Base-by-base conservation (phyloP, 148 eudicot genomes). In the Nepenthes gracilis region DNA sequence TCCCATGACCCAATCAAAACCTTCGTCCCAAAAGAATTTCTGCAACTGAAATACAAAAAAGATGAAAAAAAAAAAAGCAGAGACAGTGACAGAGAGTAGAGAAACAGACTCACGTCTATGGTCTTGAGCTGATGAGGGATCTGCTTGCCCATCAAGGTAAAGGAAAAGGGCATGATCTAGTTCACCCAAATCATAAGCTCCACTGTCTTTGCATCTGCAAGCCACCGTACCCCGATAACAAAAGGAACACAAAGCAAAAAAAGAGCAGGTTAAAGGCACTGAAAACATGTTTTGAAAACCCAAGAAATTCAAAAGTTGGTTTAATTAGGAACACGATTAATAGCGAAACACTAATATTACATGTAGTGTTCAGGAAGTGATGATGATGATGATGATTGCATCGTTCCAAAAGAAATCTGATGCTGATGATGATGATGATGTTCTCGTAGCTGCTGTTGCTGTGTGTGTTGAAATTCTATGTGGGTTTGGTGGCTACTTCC, bases 111-210 rank as follows among this genome's bases (percentile, higher is more conserved):
- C 45, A 40, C 45, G 45, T 40, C 45, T 40, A 8, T 40, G 45
- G 45, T 40, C 53, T 49, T 11, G 12, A 55, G 35, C 36, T 9
- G 58, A 11, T 32, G 37, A 4, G 1, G 58, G 7, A 1, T 11
- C 36, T 2, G 67, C 82, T 74, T 85, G 90, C 23, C 82, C 83
- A 60, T 89, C 97, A 6, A 89, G 78, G 60, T 84, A 89, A 2
- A 84, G 75, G 37, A 89, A 84, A 12, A 93, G 80, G 1, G 99
- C 85, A 63, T 86, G 96, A 78, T 93, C 99, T 13, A 94, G 70
- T 60, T 94, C 99, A 1, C 91, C 95, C 63, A 93, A 66, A 70
- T 93, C 99, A 60, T 84, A 86, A 6, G 81, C 78, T 58, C 81
- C 88, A 1, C 74, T 78, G 35, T 62, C 61, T 7, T 57, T 35